Percentiles rank a stretch among this genome's conserved stretches.
Evolutionary conservation across 192 early-diverging fungal genomes (phyloP).

Genomic region (Backusella parvicylindrica): DNA sequence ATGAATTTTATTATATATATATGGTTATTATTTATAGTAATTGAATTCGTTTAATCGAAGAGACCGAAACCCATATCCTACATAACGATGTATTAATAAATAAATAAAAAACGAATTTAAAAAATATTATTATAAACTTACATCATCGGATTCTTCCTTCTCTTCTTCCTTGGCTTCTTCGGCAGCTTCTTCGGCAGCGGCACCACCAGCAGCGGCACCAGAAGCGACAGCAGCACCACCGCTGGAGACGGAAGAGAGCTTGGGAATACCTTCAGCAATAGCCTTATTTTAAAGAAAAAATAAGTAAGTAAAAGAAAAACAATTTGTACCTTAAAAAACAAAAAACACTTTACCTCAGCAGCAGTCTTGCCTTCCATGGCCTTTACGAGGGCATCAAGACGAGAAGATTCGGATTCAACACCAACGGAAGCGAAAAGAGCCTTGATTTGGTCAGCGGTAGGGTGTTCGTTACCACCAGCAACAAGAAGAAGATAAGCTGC

Average conservation of each 20-base stretch:
- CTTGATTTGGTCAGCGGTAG: slow-evolving; percentile 75
- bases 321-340: neutral
- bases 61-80: slow-evolving; percentile 91
- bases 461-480: slow-evolving; percentile 80
- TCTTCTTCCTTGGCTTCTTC: slow-evolving; percentile 87
- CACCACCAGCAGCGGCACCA: slow-evolving; percentile 63
- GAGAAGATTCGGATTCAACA: slow-evolving; percentile 81
- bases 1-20: neutral
- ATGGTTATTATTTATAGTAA: neutral
- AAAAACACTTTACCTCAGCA: slow-evolving; percentile 55
- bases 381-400: slow-evolving; percentile 68
- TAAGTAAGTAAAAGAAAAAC: neutral
- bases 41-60: slow-evolving; percentile 75
- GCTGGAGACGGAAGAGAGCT: slow-evolving; percentile 90
- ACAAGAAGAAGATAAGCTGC: slow-evolving; percentile 96
- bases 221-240: slow-evolving; percentile 78
- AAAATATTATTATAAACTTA: slow-evolving; percentile 14
- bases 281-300: slow-evolving; percentile 42
- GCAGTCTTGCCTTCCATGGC: slow-evolving; percentile 88
- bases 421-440: slow-evolving; percentile 85
- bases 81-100: neutral
- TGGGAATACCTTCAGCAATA: slow-evolving; percentile 84
- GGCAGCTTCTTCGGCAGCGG: slow-evolving; percentile 56
- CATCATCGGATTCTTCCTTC: slow-evolving; percentile 87
- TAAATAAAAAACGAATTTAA: neutral